Evolutionary conservation across 805 yeast genomes (phyloP).

Genomic region (Ascoidea tarda): DNA sequence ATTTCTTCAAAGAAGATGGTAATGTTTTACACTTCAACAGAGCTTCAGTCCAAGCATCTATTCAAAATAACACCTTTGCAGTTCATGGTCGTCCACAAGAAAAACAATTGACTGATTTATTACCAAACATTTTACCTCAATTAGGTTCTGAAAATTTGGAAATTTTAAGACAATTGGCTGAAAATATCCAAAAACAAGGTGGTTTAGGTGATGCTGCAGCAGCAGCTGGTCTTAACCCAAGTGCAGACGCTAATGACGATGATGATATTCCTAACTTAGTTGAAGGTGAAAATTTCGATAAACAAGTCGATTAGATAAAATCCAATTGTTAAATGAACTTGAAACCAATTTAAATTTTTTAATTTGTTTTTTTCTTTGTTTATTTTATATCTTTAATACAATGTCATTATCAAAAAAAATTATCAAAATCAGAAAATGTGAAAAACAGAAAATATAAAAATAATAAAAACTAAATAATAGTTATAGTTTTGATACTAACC

Average conservation of each 20-base stretch:
- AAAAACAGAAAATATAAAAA: no score
- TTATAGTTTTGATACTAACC: no score
- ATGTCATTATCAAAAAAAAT: no score
- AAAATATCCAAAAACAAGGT: constrained; percentile 58
- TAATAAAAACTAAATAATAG: no score
- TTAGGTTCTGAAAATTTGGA: constrained; percentile 92
- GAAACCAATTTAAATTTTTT: background rate
- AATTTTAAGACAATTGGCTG: constrained; percentile 79
- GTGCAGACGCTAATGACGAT: constrained; percentile 34
- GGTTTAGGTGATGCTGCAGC: constrained; percentile 21
- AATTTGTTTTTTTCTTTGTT: no score
- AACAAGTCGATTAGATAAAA: constrained; percentile 28
- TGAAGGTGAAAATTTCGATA: constrained; percentile 58
- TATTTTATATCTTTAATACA: background rate
- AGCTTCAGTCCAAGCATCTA: constrained; percentile 91
- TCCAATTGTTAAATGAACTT: no score
- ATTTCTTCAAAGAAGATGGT: constrained; percentile 95
- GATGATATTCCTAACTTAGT: constrained; percentile 70
- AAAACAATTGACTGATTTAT: constrained; percentile 80
- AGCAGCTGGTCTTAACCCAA: constrained; percentile 23
- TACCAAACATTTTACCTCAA: constrained; percentile 91
- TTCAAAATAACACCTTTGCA: constrained; percentile 82
- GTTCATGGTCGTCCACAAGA: constrained; percentile 93
- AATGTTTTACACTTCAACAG: constrained; percentile 91
- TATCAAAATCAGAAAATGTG: no score